Evolutionary conservation across 139 green algal genomes (phyloP).

Genomic region (Diplosphaera chodatii): DNA sequence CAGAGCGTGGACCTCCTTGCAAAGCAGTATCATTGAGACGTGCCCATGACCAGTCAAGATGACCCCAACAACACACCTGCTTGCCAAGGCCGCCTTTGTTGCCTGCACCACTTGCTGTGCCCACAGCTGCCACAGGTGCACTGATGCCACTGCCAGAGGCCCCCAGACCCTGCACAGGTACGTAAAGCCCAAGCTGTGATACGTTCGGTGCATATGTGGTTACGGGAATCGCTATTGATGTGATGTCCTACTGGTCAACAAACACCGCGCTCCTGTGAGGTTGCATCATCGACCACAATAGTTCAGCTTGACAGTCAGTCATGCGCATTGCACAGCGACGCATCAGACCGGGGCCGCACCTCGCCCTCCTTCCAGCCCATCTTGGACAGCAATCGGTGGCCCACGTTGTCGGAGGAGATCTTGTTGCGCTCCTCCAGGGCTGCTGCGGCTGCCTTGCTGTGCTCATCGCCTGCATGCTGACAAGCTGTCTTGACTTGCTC

Average conservation of each 20-base stretch:
- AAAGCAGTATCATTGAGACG: background rate
- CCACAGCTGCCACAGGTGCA: conserved; percentile 33
- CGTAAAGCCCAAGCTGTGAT: too few species aligned
- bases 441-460: conserved; percentile 16
- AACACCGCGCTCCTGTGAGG: too few species aligned
- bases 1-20: background rate
- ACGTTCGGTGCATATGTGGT: too few species aligned
- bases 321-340: too few species aligned
- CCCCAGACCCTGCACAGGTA: conserved; percentile 32
- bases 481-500: too few species aligned
- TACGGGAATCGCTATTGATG: too few species aligned
- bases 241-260: too few species aligned
- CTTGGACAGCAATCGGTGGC: conserved; percentile 64
- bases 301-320: too few species aligned
- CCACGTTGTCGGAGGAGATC: conserved; percentile 59
- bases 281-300: too few species aligned
- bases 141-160: conserved; percentile 32
- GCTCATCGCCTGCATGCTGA: conserved; percentile 13
- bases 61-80: background rate
- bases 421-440: conserved; percentile 10
- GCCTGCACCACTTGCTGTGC: background rate
- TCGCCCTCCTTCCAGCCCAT: conserved; percentile 75
- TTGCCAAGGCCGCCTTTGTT: background rate
- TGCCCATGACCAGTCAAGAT: background rate
- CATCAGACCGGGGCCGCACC: background rate